Percentiles rank a stretch among this genome's conserved stretches.
These are phyloP conservation scores for Harrya chromipes DNA, from an alignment of 768 basidiomycete species.

Conservation along the genomic window DNA sequence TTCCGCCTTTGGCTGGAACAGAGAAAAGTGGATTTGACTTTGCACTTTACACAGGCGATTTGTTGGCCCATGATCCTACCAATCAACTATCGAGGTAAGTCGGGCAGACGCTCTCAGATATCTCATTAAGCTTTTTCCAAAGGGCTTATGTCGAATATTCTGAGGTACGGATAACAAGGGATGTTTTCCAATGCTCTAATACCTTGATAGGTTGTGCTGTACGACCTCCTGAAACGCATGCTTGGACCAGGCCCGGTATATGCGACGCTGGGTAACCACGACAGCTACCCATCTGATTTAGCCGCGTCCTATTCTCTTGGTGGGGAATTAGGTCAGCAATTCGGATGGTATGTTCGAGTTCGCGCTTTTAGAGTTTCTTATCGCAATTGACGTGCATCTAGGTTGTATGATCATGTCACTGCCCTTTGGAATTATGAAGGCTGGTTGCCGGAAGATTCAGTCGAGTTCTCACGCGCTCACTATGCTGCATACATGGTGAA, in stretches of 20 bases:
- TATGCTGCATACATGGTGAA: conserved; percentile 73
- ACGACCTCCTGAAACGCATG: conserved; percentile 59
- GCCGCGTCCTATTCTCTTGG: conserved; percentile 60
- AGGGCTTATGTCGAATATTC: conserved; percentile 61
- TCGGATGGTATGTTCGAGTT: conserved; percentile 51
- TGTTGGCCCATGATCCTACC: conserved; percentile 69
- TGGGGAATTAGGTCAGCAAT: conserved; percentile 53
- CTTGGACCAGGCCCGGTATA: conserved; percentile 72
- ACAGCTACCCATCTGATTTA: conserved; percentile 56
- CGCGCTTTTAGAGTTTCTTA: neutral
- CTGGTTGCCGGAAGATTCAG: conserved; percentile 62
- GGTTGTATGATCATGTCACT: conserved; percentile 79
- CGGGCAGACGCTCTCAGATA: neutral
- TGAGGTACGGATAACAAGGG: conserved; percentile 42
- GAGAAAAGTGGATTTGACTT: conserved; percentile 59
- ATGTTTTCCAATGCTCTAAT: conserved; percentile 6
- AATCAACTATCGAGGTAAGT: conserved; percentile 59
- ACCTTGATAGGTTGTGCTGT: conserved; percentile 51
- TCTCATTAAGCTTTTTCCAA: neutral
- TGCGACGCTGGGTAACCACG: conserved; percentile 74
- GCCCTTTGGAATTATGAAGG: conserved; percentile 65
- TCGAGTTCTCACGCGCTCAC: conserved; percentile 58
- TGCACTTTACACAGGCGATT: conserved; percentile 68
- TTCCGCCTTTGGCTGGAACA: conserved; percentile 64
- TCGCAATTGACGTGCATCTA: conserved; percentile 20